A percentile compares a stretch with the other conserved stretches of the same genome.
phyloP scores from a whole-genome alignment of 176 grass and related monocot species.

The Oryza officinalis region DNA sequence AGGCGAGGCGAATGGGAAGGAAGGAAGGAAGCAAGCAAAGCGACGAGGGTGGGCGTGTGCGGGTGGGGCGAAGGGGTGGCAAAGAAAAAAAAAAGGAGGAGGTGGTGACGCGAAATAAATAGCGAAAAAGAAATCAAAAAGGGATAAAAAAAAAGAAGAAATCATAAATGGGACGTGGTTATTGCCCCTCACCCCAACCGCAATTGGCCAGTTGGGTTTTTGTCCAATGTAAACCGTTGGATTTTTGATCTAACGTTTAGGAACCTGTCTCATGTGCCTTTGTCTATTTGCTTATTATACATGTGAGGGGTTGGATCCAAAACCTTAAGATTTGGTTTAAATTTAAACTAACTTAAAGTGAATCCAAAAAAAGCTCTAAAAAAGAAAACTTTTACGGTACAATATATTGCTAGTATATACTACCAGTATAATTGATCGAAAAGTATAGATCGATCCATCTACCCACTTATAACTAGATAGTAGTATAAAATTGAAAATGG shows the following conservation, averaged over 20 bases:
- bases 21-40: not conserved
- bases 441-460: no score
- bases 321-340: not conserved
- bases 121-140: not conserved
- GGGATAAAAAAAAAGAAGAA: not conserved
- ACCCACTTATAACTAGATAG: no score
- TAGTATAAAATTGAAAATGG: no score
- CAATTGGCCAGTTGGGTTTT: not conserved
- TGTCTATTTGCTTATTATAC: not conserved
- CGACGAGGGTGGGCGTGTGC: not conserved
- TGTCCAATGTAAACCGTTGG: not conserved
- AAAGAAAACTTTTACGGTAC: no score
- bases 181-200: not conserved
- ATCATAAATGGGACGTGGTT: not conserved
- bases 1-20: slow-evolving; percentile 2
- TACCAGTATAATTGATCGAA: no score
- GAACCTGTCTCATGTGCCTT: no score
- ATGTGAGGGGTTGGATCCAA: not conserved
- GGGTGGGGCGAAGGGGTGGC: slow-evolving; percentile 25
- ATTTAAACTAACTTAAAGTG: not conserved
- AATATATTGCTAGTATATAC: no score
- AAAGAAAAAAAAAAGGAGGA: not conserved
- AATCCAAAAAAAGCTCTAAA: not conserved
- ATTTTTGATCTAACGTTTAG: not conserved
- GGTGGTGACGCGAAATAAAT: slow-evolving; percentile 26